These are phyloP conservation scores for Colletotrichum horii DNA, from an alignment of 2,329 filamentous ascomycete genomes.

Conservation along the genomic window DNA sequence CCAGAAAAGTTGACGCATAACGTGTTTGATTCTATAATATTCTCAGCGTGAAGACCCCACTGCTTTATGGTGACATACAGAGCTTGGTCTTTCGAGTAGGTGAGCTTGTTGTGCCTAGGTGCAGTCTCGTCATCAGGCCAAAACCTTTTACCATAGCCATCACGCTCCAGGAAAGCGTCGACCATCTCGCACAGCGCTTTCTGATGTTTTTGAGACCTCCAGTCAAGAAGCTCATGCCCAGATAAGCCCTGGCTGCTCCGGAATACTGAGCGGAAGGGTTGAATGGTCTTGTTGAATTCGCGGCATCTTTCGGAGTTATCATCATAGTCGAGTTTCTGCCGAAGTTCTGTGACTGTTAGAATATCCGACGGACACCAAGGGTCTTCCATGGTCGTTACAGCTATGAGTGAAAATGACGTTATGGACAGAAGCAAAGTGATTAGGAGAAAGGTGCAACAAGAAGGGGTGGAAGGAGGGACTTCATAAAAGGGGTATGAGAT, in stretches of 20 bases:
- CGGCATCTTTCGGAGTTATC: background rate
- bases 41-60: background rate
- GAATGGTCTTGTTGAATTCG: background rate
- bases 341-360: background rate
- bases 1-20: conserved; percentile 15
- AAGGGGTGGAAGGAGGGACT: background rate
- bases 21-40: background rate
- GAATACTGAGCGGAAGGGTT: background rate
- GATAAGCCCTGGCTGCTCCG: background rate
- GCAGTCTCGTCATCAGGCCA: conserved; percentile 4
- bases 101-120: background rate
- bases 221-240: background rate
- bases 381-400: background rate
- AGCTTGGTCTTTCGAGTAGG: background rate
- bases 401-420: background rate
- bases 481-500: background rate
- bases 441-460: background rate
- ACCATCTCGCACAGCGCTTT: conserved; percentile 3
- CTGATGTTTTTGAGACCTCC: conserved; percentile 7
- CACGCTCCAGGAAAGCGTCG: background rate
- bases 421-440: background rate
- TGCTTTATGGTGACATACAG: background rate
- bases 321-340: background rate
- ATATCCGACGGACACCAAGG: background rate
- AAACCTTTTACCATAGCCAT: background rate